phyloP scores from a whole-genome alignment of 257 asterid genomes.

The Capsicum rhomboideum region DNA sequence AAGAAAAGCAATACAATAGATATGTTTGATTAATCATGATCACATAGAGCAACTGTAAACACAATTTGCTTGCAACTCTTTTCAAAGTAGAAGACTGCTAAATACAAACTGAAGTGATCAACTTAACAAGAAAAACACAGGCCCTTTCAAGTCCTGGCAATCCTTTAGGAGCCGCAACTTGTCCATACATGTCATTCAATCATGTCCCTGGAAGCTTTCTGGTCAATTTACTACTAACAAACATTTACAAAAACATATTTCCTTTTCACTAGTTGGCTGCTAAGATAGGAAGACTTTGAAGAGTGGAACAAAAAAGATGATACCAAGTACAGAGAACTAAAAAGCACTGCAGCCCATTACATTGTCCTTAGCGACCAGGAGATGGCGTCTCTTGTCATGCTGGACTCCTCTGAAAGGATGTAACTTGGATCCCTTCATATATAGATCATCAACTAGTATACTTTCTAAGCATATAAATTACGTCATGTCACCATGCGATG shows the following conservation, averaged over 20 bases:
- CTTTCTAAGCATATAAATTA: neutral
- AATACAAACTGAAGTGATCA: neutral
- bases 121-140: neutral
- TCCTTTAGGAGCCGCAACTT: slow-evolving; percentile 7
- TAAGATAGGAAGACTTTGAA: neutral
- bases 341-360: slow-evolving; percentile 6
- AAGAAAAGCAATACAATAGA: neutral
- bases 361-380: neutral
- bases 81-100: neutral
- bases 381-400: neutral
- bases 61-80: neutral
- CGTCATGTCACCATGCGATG: slow-evolving; percentile 54
- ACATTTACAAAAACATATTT: slow-evolving; percentile 5
- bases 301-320: neutral
- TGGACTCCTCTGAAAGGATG: neutral
- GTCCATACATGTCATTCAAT: neutral
- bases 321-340: neutral
- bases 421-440: slow-evolving; percentile 2
- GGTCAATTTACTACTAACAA: neutral
- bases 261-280: neutral
- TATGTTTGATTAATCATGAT: neutral
- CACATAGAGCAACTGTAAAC: neutral
- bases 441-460: neutral
- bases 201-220: neutral
- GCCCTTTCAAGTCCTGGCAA: neutral